Conservation (phyloP, 2,329 filamentous ascomycete genomes). For the Aspergillus niger region DNA sequence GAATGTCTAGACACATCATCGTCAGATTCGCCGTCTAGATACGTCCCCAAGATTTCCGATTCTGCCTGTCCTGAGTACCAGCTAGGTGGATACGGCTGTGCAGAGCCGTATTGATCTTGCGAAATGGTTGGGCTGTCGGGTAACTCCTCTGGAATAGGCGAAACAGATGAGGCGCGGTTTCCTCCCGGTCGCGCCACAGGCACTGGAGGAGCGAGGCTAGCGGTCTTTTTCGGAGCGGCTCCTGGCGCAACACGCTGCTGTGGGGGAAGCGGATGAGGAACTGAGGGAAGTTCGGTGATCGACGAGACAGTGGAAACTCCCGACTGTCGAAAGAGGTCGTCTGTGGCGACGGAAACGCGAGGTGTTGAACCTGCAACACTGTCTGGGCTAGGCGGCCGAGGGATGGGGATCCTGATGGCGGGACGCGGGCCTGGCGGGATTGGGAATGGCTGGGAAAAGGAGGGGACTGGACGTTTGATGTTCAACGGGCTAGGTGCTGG, state of each 20-base stretch:
- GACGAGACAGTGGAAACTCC: slow-evolving; percentile 31
- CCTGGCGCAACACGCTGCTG: slow-evolving; percentile 16
- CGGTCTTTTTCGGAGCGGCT: slow-evolving; percentile 29
- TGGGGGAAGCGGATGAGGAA: slow-evolving; percentile 23
- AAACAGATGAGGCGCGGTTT: slow-evolving; percentile 65
- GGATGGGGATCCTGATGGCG: slow-evolving; percentile 20
- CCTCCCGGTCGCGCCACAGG: slow-evolving; percentile 36
- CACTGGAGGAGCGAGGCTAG: slow-evolving; percentile 35
- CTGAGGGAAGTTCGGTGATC: slow-evolving; percentile 31
- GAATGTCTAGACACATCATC: slow-evolving; percentile 19
- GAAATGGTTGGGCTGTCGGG: slow-evolving; percentile 51
- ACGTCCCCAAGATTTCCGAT: slow-evolving; percentile 49
- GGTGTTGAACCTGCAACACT: slow-evolving; percentile 27
- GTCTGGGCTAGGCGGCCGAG: slow-evolving; percentile 20
- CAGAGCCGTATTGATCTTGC: slow-evolving; percentile 68
- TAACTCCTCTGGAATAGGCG: slow-evolving; percentile 74
- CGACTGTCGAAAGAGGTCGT: slow-evolving; percentile 33
- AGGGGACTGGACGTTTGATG: slow-evolving; percentile 25
- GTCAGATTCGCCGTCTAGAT: slow-evolving; percentile 34
- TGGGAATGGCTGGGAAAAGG: slow-evolving; percentile 33
- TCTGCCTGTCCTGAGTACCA: slow-evolving; percentile 58
- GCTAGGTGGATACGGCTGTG: slow-evolving; percentile 68
- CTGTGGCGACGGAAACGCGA: slow-evolving; percentile 30
- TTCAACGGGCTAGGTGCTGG: slow-evolving; percentile 26
- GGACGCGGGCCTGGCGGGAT: slow-evolving; percentile 22